Base-by-base conservation (phyloP, 495 filamentous ascomycete genomes). In the Talaromyces wortmannii region DNA sequence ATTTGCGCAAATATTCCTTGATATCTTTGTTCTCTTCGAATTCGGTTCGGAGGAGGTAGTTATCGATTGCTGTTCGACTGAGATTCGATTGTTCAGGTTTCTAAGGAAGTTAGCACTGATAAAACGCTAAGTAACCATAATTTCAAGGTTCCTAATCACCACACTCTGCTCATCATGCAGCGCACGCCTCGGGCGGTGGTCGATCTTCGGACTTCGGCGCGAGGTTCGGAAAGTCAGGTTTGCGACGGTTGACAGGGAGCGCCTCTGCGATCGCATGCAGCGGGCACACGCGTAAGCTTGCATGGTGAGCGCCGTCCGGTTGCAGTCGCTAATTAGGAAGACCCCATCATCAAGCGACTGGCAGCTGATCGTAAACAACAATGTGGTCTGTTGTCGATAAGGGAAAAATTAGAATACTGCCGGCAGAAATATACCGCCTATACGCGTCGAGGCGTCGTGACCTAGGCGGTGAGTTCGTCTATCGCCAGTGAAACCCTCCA, bases 1-100 rank as follows among this genome's bases (percentile, higher is more conserved):
- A 87, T 71, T 68, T 65, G 33, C 69, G 67, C 16, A 87, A 66
- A 45, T 76, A 76, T 33, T 77, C 59, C 54, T 82, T 73, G 49
- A 84, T 79, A 48, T 75, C 59, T 45, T 61, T 62, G 44, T 69
- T 65, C 15, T 60, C 58, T 42, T 71, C 71, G 31, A 75, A 64
- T 55, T 76, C 69, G 52, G 55, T 64, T 48, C 65, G 53, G 16
- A 71, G 53, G 6, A 61, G 65, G 11, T 70, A 59, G 47, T 66
- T 60, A 44, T 68, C 61, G 53, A 66, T 53, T 1, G 61, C 48
- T 18, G 50, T 52, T 44, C 33, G 12, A 13, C 29, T 7, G 8
- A 42, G 31, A 44, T 43, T 40, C 3, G 50, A 33, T 5, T 31
- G 18, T 52, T 52, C 17, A 42, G 50, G 29, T 40, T 52, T 32